Conservation (phyloP, 2,329 filamentous ascomycete genomes). For the Cladosporium sp. region DNA sequence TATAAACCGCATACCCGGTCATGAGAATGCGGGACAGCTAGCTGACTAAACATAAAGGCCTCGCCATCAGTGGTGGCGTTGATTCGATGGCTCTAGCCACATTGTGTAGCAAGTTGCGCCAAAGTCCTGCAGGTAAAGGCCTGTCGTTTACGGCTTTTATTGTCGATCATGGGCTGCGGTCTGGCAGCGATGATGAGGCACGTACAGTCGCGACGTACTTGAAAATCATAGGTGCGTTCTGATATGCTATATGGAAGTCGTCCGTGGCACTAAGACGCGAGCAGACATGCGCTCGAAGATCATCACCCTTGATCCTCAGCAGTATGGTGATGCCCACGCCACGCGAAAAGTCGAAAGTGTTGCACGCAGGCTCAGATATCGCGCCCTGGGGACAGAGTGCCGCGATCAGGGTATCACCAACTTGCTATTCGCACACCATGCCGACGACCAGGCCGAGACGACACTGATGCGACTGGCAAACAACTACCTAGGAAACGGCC, state of each 20-base stretch:
- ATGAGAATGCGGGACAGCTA: background rate
- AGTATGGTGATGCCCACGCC: conserved; percentile 40
- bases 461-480: conserved; percentile 73
- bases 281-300: conserved; percentile 25
- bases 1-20: background rate
- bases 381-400: conserved; percentile 65
- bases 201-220: conserved; percentile 45
- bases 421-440: conserved; percentile 81
- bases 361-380: conserved; percentile 74
- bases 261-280: background rate
- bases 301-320: conserved; percentile 41
- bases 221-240: conserved; percentile 22
- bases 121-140: conserved; percentile 3
- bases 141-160: conserved; percentile 55
- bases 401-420: conserved; percentile 52
- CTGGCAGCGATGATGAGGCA: conserved; percentile 57
- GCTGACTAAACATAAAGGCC: conserved; percentile 37
- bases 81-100: conserved; percentile 96
- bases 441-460: conserved; percentile 89
- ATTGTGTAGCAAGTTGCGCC: conserved; percentile 54
- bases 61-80: conserved; percentile 88
- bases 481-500: conserved; percentile 67
- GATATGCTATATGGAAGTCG: background rate
- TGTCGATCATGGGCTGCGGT: conserved; percentile 61
- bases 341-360: conserved; percentile 71